Conservation (phyloP, 2,329 filamentous ascomycete genomes). For the Furcasterigmium sp. region DNA sequence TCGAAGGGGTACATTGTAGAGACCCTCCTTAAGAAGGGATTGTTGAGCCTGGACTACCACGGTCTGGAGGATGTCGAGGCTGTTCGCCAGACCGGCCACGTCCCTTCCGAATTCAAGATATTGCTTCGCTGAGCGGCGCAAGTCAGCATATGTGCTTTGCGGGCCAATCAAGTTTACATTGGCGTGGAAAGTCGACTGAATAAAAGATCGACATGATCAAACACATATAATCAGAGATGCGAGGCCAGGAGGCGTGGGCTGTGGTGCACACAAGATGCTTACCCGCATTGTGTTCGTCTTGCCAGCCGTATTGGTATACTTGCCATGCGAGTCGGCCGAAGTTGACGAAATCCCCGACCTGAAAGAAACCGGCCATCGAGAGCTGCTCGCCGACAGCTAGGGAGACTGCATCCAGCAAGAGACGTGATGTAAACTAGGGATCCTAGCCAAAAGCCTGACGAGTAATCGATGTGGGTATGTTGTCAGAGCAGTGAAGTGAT, state of each 20-base stretch:
- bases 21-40: slow-evolving; percentile 18
- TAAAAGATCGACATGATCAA: too few relatives aligned
- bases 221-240: too few relatives aligned
- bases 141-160: background rate
- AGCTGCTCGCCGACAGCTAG: background rate
- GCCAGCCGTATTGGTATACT: slow-evolving; percentile 24
- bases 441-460: too few relatives aligned
- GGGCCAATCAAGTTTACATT: background rate
- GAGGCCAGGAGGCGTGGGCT: too few relatives aligned
- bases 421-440: too few relatives aligned
- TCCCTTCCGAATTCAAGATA: slow-evolving; percentile 26
- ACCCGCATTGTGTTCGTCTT: slow-evolving; percentile 25
- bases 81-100: slow-evolving; percentile 21
- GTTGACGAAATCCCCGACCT: slow-evolving; percentile 24
- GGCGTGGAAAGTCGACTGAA: too few relatives aligned
- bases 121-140: slow-evolving; percentile 16
- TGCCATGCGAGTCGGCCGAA: slow-evolving; percentile 26
- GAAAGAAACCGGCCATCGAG: slow-evolving; percentile 12
- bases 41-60: slow-evolving; percentile 21
- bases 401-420: background rate
- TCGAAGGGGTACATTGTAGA: slow-evolving; percentile 11
- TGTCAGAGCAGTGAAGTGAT: background rate
- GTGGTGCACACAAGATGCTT: slow-evolving; percentile 10
- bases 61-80: slow-evolving; percentile 21
- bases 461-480: background rate